Conservation (phyloP, 345 rosid genomes). For the Ricinus communis region DNA sequence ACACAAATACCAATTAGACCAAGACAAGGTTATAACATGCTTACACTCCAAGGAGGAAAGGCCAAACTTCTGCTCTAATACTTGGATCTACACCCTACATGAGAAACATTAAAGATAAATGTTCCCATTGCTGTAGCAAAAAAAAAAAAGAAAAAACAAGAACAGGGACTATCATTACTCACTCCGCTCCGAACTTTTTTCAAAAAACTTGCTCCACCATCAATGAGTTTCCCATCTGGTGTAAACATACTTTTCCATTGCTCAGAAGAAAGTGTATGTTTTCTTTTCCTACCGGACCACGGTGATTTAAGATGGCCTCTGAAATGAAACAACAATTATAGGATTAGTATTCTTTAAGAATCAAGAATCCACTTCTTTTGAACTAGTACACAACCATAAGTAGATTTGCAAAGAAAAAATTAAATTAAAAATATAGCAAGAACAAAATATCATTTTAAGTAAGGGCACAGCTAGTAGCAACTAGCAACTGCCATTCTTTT, state of each 20-base stretch:
- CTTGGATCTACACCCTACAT: slow-evolving; percentile 90
- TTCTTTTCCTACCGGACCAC: slow-evolving; percentile 82
- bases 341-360: neutral
- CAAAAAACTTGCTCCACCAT: slow-evolving; percentile 75
- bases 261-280: slow-evolving; percentile 58
- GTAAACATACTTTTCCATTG: slow-evolving; percentile 77
- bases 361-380: neutral
- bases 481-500: too few species aligned
- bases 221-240: slow-evolving; percentile 69
- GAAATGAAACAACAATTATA: slow-evolving; percentile 12
- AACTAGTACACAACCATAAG: slow-evolving; percentile 15
- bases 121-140: too few species aligned
- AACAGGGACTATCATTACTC: slow-evolving; percentile 35
- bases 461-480: too few species aligned
- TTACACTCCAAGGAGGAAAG: slow-evolving; percentile 98
- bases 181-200: slow-evolving; percentile 91
- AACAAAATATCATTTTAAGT: too few species aligned
- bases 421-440: too few species aligned
- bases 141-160: neutral
- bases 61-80: slow-evolving; percentile 93
- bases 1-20: neutral
- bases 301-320: slow-evolving; percentile 81
- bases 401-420: too few species aligned
- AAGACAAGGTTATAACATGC: slow-evolving; percentile 22
- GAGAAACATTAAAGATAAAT: slow-evolving; percentile 17